Percentiles rank a stretch among this genome's conserved stretches.
Evolutionary conservation across 176 grass and related monocot species (phyloP).

Genomic region (Avena insularis): DNA sequence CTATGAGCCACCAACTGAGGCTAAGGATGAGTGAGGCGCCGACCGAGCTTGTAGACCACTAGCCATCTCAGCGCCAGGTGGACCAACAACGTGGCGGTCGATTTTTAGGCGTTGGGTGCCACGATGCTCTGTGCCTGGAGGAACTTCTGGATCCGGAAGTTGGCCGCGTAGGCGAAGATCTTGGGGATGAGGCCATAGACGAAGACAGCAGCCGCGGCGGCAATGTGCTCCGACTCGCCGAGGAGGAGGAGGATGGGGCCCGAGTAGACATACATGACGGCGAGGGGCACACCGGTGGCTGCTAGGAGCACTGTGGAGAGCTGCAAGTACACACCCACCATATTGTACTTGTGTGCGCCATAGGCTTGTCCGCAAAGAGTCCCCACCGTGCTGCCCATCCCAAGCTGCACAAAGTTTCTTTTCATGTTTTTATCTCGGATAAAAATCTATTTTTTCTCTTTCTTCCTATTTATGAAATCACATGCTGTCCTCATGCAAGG

Average conservation of each 20-base stretch:
- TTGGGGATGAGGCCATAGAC: conserved; percentile 72
- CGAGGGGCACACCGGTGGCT: conserved; percentile 52
- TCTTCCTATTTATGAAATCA: too few relatives aligned
- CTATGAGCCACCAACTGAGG: conserved; percentile 59
- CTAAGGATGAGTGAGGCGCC: conserved; percentile 64
- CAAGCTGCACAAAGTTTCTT: too few relatives aligned
- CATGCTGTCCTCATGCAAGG: too few relatives aligned
- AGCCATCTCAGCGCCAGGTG: background rate
- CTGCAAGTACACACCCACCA: too few relatives aligned
- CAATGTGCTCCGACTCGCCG: background rate
- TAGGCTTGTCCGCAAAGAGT: too few relatives aligned
- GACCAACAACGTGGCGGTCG: background rate
- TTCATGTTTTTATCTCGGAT: too few relatives aligned
- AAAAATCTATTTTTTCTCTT: too few relatives aligned
- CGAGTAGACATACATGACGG: conserved; percentile 31
- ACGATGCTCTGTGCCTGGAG: conserved; percentile 81
- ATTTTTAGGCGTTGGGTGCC: conserved; percentile 66
- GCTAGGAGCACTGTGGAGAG: conserved; percentile 54
- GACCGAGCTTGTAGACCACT: conserved; percentile 44
- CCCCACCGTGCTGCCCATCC: too few relatives aligned
- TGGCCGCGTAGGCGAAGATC: conserved; percentile 74
- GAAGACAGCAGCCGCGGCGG: background rate
- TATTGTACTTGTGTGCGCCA: too few relatives aligned
- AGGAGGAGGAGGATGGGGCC: too few relatives aligned
- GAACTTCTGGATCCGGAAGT: conserved; percentile 86